These are phyloP conservation scores for Rehmannia glutinosa DNA, from an alignment of 257 asterid species.

Conservation along the genomic window DNA sequence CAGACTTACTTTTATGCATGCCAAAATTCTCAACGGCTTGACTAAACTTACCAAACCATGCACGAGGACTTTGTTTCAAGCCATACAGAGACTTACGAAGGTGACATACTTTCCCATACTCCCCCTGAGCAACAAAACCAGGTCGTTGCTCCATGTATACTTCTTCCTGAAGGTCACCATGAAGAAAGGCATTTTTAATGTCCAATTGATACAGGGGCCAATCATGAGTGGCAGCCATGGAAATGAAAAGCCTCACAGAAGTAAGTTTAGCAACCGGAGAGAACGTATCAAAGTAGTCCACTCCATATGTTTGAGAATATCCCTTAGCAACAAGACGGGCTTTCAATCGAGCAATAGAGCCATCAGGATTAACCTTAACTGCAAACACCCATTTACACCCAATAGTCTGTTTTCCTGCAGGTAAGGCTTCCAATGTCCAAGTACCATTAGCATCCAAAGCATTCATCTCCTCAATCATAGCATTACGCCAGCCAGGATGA, in stretches of 20 bases:
- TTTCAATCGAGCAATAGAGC: not conserved
- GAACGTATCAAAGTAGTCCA: not conserved
- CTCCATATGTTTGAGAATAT: not conserved
- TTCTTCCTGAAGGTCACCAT: not conserved
- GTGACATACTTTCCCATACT: not conserved
- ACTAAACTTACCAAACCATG: not conserved
- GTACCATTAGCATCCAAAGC: not conserved
- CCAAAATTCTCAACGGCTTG: too few species aligned
- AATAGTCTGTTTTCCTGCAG: not conserved
- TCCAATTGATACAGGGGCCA: not conserved
- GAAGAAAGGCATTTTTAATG: not conserved
- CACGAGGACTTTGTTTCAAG: not conserved
- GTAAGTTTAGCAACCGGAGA: not conserved
- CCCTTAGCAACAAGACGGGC: not conserved
- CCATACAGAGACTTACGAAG: not conserved
- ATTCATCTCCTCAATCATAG: not conserved
- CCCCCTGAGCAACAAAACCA: not conserved
- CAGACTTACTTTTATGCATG: too few species aligned
- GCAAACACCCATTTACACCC: conserved; percentile 1
- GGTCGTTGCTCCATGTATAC: not conserved
- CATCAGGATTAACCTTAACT: not conserved
- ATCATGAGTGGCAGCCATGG: not conserved
- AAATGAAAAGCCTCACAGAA: not conserved
- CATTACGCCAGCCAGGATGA: not conserved
- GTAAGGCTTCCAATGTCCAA: not conserved